phyloP scores from a whole-genome alignment of 371 early-diverging fungal species.

The Umbelopsis sp. region DNA sequence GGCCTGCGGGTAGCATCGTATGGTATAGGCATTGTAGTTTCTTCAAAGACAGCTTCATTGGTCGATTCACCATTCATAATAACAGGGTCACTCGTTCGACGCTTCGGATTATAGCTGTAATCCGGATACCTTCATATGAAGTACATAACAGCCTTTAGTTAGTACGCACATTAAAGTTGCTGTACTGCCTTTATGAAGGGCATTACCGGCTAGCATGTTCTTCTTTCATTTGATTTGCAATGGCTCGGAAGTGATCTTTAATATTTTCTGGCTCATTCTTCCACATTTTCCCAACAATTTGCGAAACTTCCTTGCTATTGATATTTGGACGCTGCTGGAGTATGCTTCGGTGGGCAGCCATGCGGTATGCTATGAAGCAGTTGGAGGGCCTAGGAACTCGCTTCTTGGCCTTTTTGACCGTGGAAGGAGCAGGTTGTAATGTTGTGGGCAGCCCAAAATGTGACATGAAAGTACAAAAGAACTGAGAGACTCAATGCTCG shows the following conservation, averaged over 20 bases:
- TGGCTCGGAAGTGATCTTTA: slow-evolving; percentile 54
- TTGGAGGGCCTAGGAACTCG: slow-evolving; percentile 55
- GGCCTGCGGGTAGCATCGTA: too few relatives aligned
- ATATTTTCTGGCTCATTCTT: slow-evolving; percentile 58
- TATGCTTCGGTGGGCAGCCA: slow-evolving; percentile 64
- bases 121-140: not conserved
- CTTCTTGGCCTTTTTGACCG: not conserved
- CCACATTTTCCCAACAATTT: slow-evolving; percentile 73
- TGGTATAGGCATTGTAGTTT: too few relatives aligned
- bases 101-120: slow-evolving; percentile 10
- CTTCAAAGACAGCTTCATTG: too few relatives aligned
- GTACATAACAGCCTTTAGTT: not conserved
- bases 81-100: not conserved
- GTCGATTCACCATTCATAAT: too few relatives aligned
- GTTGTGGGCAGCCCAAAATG: not conserved
- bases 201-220: slow-evolving; percentile 58
- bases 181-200: not conserved
- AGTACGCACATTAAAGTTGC: too few relatives aligned
- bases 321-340: slow-evolving; percentile 51
- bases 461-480: not conserved
- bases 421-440: not conserved
- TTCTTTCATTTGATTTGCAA: slow-evolving; percentile 54
- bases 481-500: not conserved
- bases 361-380: slow-evolving; percentile 74
- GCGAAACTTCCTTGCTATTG: slow-evolving; percentile 71